Evolutionary conservation across 2,329 filamentous ascomycete genomes (phyloP).

Genomic region (Aspergillus bombycis): DNA sequence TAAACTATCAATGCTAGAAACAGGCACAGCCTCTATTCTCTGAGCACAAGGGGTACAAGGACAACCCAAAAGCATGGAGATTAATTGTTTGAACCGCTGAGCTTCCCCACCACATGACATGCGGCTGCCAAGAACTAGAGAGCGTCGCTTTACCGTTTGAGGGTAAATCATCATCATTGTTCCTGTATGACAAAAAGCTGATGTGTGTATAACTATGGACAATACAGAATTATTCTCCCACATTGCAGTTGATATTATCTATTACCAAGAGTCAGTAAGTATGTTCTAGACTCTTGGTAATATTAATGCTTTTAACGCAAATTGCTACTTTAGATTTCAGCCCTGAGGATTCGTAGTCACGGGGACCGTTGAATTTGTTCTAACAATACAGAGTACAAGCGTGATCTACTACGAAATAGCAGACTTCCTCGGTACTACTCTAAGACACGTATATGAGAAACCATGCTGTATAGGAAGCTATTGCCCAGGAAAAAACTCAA

Average conservation of each 20-base stretch:
- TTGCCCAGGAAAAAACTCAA: neutral
- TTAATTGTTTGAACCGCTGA: conserved; percentile 6
- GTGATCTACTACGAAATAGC: neutral
- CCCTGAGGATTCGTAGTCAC: neutral
- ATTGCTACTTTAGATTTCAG: neutral
- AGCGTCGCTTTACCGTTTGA: neutral
- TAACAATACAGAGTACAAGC: neutral
- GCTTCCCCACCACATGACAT: conserved; percentile 28
- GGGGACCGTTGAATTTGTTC: neutral
- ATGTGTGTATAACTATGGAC: neutral
- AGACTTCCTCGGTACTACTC: neutral
- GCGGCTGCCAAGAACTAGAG: conserved; percentile 17
- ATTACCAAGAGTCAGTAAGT: neutral
- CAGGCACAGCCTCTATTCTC: neutral
- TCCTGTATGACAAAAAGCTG: neutral
- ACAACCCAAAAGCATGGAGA: neutral
- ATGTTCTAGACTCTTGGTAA: neutral
- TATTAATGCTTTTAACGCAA: neutral
- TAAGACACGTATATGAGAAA: neutral
- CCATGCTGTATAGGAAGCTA: neutral
- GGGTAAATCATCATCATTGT: neutral
- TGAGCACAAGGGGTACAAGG: neutral
- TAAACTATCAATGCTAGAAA: too few species aligned
- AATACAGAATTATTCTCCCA: neutral
- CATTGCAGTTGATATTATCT: neutral